Conservation (phyloP, 2,329 filamentous ascomycete genomes). For the Ceratocystis harringtonii region DNA sequence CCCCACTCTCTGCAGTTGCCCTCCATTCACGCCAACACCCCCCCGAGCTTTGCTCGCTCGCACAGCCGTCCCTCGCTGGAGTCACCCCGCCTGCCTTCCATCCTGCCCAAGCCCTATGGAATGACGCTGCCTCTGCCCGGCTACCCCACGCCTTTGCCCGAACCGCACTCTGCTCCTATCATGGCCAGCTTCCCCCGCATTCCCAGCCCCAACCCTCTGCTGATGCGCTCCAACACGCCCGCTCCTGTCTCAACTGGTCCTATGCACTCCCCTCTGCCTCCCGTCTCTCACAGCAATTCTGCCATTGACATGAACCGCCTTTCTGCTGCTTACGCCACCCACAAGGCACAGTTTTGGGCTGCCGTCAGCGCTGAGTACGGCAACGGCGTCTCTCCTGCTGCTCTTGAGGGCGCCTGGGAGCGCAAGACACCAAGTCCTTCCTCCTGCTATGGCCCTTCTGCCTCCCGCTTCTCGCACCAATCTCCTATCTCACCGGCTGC, state of each 20-base stretch:
- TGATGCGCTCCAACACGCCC: slow-evolving; percentile 29
- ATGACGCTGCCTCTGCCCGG: slow-evolving; percentile 31
- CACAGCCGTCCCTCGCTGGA: slow-evolving; percentile 20
- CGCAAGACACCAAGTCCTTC: slow-evolving; percentile 19
- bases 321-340: slow-evolving; percentile 52
- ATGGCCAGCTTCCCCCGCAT: slow-evolving; percentile 13
- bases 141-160: slow-evolving; percentile 30
- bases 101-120: slow-evolving; percentile 49
- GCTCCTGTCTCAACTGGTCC: slow-evolving; percentile 29
- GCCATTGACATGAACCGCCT: slow-evolving; percentile 49
- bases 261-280: slow-evolving; percentile 31
- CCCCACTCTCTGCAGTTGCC: slow-evolving; percentile 35
- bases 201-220: slow-evolving; percentile 16
- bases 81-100: slow-evolving; percentile 41
- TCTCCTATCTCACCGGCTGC: slow-evolving; percentile 40
- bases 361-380: slow-evolving; percentile 60
- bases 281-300: slow-evolving; percentile 21
- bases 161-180: slow-evolving; percentile 31
- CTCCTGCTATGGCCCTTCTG: not conserved
- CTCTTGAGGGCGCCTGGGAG: slow-evolving; percentile 58
- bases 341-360: slow-evolving; percentile 59
- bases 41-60: slow-evolving; percentile 11
- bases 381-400: slow-evolving; percentile 41
- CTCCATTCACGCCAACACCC: slow-evolving; percentile 29
- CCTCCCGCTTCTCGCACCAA: slow-evolving; percentile 19